Percentiles rank a stretch among this genome's conserved stretches.
Conservation (phyloP, 768 basidiomycete species). For the Xerocomellus intermedius region DNA sequence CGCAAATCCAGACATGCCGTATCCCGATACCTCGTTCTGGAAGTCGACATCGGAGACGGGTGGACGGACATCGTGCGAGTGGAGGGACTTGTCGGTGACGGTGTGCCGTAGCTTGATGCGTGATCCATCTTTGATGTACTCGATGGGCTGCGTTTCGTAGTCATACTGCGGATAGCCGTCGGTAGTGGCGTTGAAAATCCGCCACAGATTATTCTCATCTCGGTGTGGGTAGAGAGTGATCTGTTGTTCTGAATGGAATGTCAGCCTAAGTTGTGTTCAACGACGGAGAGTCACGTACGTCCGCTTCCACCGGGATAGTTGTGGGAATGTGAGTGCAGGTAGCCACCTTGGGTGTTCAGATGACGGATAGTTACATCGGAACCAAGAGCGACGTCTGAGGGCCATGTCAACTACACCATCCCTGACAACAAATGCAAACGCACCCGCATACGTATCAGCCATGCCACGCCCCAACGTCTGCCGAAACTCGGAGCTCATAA, state of each 20-base stretch:
- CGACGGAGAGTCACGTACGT: constrained; percentile 51
- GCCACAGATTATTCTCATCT: constrained; percentile 96
- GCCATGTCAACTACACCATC: background rate
- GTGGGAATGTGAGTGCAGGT: constrained; percentile 92
- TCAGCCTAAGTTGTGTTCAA: background rate
- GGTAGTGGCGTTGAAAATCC: constrained; percentile 71
- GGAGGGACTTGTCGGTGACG: constrained; percentile 79
- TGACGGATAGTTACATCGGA: constrained; percentile 84
- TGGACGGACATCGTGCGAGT: constrained; percentile 93
- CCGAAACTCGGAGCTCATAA: constrained; percentile 99
- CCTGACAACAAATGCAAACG: constrained; percentile 21
- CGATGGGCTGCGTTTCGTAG: constrained; percentile 53
- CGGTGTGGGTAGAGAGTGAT: constrained; percentile 98
- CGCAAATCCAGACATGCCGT: constrained; percentile 80
- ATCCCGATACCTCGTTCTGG: constrained; percentile 96
- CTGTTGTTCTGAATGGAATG: constrained; percentile 76
- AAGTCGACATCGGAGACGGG: constrained; percentile 98
- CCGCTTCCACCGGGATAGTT: constrained; percentile 87
- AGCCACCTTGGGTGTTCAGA: constrained; percentile 97
- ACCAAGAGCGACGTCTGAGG: constrained; percentile 77
- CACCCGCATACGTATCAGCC: constrained; percentile 90
- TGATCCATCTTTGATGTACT: constrained; percentile 60
- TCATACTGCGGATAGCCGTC: constrained; percentile 42
- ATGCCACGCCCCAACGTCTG: constrained; percentile 88
- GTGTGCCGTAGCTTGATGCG: constrained; percentile 83